Percentiles rank a stretch among this genome's conserved stretches.
phyloP scores from a whole-genome alignment of 805 yeast species.

The Naumovozyma baii region DNA sequence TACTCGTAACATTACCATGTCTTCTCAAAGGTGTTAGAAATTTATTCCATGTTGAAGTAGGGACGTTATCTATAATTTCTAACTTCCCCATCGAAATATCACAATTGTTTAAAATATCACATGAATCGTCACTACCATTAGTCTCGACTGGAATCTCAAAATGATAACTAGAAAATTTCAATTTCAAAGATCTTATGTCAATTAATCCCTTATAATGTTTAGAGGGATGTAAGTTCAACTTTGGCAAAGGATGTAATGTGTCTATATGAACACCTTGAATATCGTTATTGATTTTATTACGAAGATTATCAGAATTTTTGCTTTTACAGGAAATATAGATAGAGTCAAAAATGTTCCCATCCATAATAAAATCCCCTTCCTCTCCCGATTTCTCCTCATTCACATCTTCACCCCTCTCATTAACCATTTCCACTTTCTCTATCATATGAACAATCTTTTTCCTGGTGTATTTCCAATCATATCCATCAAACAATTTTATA shows the following conservation, averaged over 20 bases:
- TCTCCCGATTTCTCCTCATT: slow-evolving; percentile 8
- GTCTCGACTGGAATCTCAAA: slow-evolving; percentile 37
- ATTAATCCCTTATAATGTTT: slow-evolving; percentile 47
- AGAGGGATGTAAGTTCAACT: slow-evolving; percentile 57
- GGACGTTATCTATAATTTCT: slow-evolving; percentile 64
- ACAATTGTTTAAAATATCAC: slow-evolving; percentile 41
- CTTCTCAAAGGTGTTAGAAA: slow-evolving; percentile 55
- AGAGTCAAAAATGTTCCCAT: slow-evolving; percentile 47
- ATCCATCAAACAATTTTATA: slow-evolving; percentile 72
- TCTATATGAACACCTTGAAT: slow-evolving; percentile 31
- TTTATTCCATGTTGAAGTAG: slow-evolving; percentile 86
- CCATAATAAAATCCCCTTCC: slow-evolving; percentile 6
- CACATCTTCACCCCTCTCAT: slow-evolving; percentile 14
- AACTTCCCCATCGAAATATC: slow-evolving; percentile 44
- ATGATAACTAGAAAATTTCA: slow-evolving; percentile 37
- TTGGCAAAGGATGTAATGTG: slow-evolving; percentile 25
- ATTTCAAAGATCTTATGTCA: slow-evolving; percentile 45
- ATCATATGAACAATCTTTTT: slow-evolving; percentile 56
- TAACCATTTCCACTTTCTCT: slow-evolving; percentile 40
- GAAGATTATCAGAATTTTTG: slow-evolving; percentile 37
- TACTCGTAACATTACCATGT: slow-evolving; percentile 39
- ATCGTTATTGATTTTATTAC: slow-evolving; percentile 45
- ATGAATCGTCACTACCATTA: slow-evolving; percentile 24
- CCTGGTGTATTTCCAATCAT: slow-evolving; percentile 80
- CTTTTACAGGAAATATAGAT: slow-evolving; percentile 52